Base-by-base conservation (phyloP, 2,329 filamentous ascomycete species). In the Cercospora berteroae region DNA sequence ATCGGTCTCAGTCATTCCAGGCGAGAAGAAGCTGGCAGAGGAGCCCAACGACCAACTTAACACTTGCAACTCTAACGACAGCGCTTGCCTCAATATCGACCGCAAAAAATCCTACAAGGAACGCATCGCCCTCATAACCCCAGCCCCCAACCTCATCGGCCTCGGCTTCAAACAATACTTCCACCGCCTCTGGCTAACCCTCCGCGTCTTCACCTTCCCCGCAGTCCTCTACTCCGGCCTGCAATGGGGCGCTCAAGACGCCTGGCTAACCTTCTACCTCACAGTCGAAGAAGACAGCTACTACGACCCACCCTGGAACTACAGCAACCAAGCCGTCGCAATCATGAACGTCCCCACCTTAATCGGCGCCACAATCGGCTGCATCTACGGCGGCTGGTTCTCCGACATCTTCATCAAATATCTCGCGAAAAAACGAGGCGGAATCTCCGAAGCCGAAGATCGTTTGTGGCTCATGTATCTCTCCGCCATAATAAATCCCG, bases 161-260 rank as follows among this genome's bases (percentile, higher is more conserved):
- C 79, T 80, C 0, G 86, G 86, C 6, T 80, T 85, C 68, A 83
- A 80, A 71, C 86, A 88, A 72, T 88, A 87, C 69, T 75, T 81
- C 29, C 74, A 78, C 48, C 85, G 85, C 1, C 78, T 88, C 2
- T 83, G 83, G 70, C 83, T 87, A 70, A 87, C 84, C 0, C 77
- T 87, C 60, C 82, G 84, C n/a, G 79, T 87, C 50, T 87, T 87
- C 73, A 80, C 81, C 1, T 87, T 87, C 67, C 86, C 86, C 0
- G 85, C 85, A 1, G 85, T 87, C 9, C 81, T 85, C 69, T 87
- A 84, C 68, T 84, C 85, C 2, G 85, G 86, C 8, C 75, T 87
- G 25, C 85, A 87, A 72, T 88, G 86, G 86, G 86, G 86, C 4
- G 80, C 84, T 31, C 86, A 88, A 74, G 86, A 87, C 70, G 84